Conservation (phyloP, 1,139 yeast species). For the Suhomyces atakaporum region DNA sequence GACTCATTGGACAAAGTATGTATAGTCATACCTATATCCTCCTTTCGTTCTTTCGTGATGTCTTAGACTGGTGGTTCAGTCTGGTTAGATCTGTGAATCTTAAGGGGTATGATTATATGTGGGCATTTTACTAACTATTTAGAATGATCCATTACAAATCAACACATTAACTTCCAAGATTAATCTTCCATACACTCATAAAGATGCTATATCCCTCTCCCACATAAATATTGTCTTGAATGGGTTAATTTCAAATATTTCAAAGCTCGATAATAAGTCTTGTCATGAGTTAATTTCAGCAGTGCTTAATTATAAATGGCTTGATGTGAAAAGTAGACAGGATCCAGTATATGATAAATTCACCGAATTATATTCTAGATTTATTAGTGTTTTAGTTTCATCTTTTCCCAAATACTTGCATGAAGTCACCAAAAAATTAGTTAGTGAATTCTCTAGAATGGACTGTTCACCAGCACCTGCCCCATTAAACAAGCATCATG, state of each 20-base stretch:
- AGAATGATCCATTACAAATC: slow-evolving; percentile 41
- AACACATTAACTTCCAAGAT: slow-evolving; percentile 42
- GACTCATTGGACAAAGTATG: slow-evolving; percentile 66
- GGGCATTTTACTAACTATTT: slow-evolving; percentile 24
- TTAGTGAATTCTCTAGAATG: slow-evolving; percentile 53
- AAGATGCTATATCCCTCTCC: slow-evolving; percentile 37
- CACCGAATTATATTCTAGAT: slow-evolving; percentile 60
- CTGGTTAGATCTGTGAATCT: slow-evolving; percentile 8
- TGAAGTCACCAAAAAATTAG: slow-evolving; percentile 70
- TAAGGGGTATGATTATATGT: slow-evolving; percentile 8
- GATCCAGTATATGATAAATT: slow-evolving; percentile 31
- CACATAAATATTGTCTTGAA: slow-evolving; percentile 40
- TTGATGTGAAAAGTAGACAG: slow-evolving; percentile 29
- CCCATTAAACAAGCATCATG: slow-evolving; percentile 59
- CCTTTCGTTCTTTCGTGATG: slow-evolving; percentile 7
- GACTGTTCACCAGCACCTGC: slow-evolving; percentile 15
- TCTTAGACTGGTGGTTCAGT: slow-evolving; percentile 9
- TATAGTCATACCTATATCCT: slow-evolving; percentile 22
- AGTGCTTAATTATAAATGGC: slow-evolving; percentile 57
- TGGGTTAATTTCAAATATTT: slow-evolving; percentile 36
- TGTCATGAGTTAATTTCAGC: slow-evolving; percentile 37
- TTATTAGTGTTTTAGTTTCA: slow-evolving; percentile 76
- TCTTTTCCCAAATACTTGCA: slow-evolving; percentile 88
- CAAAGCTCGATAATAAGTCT: slow-evolving; percentile 40
- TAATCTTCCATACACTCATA: slow-evolving; percentile 31